Evolutionary conservation across 306 rosid species (phyloP).

Genomic region (Vicia sativa): DNA sequence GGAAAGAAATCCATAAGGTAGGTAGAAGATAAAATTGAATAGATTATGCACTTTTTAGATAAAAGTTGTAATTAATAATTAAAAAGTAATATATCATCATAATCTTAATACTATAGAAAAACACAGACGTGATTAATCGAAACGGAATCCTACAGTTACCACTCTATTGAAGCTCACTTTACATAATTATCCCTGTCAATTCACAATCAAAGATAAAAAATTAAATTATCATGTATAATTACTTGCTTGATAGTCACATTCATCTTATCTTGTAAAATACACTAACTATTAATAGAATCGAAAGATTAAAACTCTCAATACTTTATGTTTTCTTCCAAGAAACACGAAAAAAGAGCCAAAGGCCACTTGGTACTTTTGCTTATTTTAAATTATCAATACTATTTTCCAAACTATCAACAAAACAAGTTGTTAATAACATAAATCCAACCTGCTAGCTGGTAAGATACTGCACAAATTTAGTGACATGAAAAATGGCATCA

Average conservation of each 20-base stretch:
- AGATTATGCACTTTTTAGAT: neutral
- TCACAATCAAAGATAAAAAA: neutral
- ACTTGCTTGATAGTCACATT: neutral
- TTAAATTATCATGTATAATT: neutral
- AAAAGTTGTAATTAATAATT: slow-evolving; percentile 6
- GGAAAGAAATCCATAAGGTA: neutral
- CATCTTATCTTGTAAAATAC: slow-evolving; percentile 7
- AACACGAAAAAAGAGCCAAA: slow-evolving; percentile 37
- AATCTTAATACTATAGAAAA: neutral
- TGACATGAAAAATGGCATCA: slow-evolving; percentile 14
- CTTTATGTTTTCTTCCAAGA: slow-evolving; percentile 39
- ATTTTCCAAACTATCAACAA: slow-evolving; percentile 10
- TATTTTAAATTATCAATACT: slow-evolving; percentile 17
- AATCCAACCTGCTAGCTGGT: slow-evolving; percentile 21
- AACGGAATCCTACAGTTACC: neutral
- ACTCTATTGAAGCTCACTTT: neutral
- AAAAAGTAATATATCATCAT: neutral
- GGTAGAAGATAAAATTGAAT: neutral
- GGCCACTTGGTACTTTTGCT: slow-evolving; percentile 29
- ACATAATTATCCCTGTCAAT: neutral
- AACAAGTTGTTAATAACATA: slow-evolving; percentile 10
- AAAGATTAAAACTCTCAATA: slow-evolving; percentile 5
- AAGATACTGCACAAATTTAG: slow-evolving; percentile 35
- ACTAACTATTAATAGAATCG: neutral
- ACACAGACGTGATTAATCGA: slow-evolving; percentile 13